Evolutionary conservation across 1,284 basidiomycete genomes (phyloP).

Genomic region (Ganoderma resinaceum): DNA sequence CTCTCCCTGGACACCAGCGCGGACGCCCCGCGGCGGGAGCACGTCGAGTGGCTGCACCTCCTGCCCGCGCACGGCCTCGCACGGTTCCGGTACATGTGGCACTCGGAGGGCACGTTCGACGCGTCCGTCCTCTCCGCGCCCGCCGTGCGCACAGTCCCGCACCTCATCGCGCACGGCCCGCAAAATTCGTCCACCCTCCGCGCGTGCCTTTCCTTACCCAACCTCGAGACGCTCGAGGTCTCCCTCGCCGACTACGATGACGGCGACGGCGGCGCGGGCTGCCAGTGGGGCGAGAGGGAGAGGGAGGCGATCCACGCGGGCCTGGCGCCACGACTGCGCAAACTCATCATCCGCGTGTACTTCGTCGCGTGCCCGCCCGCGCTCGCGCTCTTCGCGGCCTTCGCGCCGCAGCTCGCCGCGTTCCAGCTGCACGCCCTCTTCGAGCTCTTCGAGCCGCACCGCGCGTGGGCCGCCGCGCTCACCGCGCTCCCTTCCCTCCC

Average conservation of each 20-base stretch:
- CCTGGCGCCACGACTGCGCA: neutral
- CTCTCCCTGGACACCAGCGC: neutral
- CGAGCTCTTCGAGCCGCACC: neutral
- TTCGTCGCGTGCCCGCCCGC: neutral
- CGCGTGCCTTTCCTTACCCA: conserved; percentile 11
- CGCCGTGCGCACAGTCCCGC: conserved; percentile 7
- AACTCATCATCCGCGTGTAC: neutral
- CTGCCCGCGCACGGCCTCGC: neutral
- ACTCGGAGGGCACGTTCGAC: neutral
- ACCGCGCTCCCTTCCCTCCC: neutral
- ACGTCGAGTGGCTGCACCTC: conserved; percentile 9
- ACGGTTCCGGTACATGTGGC: conserved; percentile 10
- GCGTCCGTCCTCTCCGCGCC: neutral
- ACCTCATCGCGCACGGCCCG: conserved; percentile 11
- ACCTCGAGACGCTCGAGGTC: conserved; percentile 15
- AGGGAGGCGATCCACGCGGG: neutral
- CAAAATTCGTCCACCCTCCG: neutral
- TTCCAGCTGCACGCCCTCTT: neutral
- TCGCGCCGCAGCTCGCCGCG: neutral
- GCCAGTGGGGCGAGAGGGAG: neutral
- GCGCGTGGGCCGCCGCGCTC: neutral
- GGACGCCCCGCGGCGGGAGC: neutral
- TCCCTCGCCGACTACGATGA: neutral
- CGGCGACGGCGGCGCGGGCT: neutral
- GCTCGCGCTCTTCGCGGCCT: neutral